Conservation (phyloP, 495 filamentous ascomycete species). For the Neurospora sp. region DNA sequence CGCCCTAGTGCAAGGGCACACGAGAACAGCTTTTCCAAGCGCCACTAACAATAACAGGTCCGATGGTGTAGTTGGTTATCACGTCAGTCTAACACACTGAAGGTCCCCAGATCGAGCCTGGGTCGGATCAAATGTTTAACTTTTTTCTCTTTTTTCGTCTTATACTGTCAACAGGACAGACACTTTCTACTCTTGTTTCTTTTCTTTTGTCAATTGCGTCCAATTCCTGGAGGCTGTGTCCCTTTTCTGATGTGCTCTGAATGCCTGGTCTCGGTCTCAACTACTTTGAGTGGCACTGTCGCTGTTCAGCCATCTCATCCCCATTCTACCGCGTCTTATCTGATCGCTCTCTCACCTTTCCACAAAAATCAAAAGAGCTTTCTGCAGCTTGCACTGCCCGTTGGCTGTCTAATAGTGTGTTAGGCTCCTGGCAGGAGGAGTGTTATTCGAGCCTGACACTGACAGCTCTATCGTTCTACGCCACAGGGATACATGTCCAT, state of each 20-base stretch:
- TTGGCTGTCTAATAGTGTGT: neutral
- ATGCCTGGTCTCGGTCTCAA: no score
- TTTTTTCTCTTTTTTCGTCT: neutral
- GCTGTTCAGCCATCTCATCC: no score
- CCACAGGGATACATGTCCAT: neutral
- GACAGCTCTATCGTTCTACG: neutral
- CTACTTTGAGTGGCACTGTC: no score
- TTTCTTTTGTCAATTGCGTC: no score
- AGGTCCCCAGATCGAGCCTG: neutral
- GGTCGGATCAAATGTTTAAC: neutral
- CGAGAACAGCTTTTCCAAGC: neutral
- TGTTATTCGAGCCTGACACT: neutral
- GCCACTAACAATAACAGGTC: neutral
- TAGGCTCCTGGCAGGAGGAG: neutral
- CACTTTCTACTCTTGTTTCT: no score
- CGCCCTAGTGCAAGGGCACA: neutral
- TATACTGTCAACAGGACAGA: no score
- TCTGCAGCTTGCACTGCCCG: neutral
- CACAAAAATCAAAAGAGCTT: no score
- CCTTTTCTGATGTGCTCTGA: no score
- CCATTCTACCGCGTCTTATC: no score
- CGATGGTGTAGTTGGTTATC: neutral
- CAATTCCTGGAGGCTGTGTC: no score
- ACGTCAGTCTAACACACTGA: neutral
- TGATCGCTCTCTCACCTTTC: no score